A percentile compares a stretch with the other conserved stretches of the same genome.
Evolutionary conservation across 305 asterid genomes (phyloP).

Genomic region (Solanum hybrid): DNA sequence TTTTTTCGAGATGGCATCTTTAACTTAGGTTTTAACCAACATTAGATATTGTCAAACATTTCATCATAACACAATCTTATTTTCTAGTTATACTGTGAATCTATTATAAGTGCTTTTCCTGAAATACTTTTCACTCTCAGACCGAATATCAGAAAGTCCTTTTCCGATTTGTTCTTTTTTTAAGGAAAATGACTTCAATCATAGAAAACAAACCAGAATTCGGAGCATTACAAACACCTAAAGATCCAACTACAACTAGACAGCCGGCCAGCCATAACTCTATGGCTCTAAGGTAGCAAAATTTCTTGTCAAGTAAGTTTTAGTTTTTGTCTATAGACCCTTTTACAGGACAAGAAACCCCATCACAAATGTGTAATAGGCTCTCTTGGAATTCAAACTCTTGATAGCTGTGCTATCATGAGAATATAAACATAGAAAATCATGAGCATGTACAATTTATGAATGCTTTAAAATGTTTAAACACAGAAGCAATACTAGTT

Average conservation of each 20-base stretch:
- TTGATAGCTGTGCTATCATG: neutral
- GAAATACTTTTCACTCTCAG: neutral
- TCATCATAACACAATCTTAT: neutral
- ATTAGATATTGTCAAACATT: neutral
- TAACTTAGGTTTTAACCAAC: neutral
- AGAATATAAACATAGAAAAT: neutral
- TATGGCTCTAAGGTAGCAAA: neutral
- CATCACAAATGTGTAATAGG: neutral
- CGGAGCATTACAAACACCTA: neutral
- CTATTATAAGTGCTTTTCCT: neutral
- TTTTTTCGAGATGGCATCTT: neutral
- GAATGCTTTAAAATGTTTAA: neutral
- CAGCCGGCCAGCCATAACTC: neutral
- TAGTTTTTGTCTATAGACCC: neutral
- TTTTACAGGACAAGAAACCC: neutral
- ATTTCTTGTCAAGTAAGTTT: neutral
- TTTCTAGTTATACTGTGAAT: neutral
- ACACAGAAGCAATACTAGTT: neutral
- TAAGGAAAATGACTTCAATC: neutral
- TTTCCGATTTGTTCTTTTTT: neutral
- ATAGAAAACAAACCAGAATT: neutral
- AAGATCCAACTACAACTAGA: neutral
- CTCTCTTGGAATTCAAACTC: neutral
- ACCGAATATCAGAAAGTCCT: neutral
- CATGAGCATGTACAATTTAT: neutral